Base-by-base conservation (phyloP, 1,284 basidiomycete species). In the Melanopsichium pennsylvanicum region DNA sequence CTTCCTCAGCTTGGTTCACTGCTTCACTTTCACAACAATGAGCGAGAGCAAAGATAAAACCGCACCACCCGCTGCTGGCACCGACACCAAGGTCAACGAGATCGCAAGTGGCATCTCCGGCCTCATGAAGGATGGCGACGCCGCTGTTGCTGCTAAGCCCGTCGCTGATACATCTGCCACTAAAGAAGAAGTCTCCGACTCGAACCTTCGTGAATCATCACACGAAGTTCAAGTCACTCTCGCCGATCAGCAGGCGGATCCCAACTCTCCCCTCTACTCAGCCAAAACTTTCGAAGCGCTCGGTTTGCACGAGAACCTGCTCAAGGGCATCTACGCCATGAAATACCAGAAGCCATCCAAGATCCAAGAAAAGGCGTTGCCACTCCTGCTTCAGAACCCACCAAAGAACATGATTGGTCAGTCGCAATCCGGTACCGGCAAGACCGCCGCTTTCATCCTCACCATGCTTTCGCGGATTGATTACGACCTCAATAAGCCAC, bases 401-500 rank as follows among this genome's bases (percentile, higher is more conserved):
- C 90, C 94, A 7, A 89, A 89, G 55, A 98, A 98, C 83, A 95
- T 98, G 89, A 98, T 98, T 82, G 96, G 93, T 10, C 96, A 99
- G 84, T 97, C 93, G 42, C 96, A 99, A 81, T 98, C 96, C 21
- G 96, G 96, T 35, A 99, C 96, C 8, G 96, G 96, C 52, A 99
- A 99, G 85, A 98, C 96, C 4, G 96, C 96, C 6, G 96, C 96
- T 2, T 99, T 99, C 81, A 91, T 94, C 12, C 86, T 99, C 49
- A 94, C 94, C 23, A 98, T 99, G 94, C 87, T 98, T 19, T 93
- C 90, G 79, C 88, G 95, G 29, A 87, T 98, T 55, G 93, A 97
- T 82, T 93, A 90, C 74, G 86, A 86, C 27, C 84, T 89, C 52
- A 87, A 90, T 70, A 89, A 90, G 68, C 90, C 93, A 31, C 96